Evolutionary conservation across 352 stramenopile species (phyloP), one percentile per base, ranked within the genome.

Genomic region (Globisporangium nagaii): DNA sequence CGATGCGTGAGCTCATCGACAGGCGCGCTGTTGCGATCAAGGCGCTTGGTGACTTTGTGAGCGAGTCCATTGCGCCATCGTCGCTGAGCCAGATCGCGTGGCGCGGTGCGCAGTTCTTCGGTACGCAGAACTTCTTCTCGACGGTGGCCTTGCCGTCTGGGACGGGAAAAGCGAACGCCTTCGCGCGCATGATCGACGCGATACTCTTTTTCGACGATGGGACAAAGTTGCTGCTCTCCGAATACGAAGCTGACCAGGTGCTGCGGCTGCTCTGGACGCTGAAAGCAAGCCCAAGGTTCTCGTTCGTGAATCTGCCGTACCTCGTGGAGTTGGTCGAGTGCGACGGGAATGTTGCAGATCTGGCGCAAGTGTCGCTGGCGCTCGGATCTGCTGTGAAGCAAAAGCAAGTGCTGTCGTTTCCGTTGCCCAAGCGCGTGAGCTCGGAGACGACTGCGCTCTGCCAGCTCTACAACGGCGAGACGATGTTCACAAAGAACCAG

Each of bases 111-210:
- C 52, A 56, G 0, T 20, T 86, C 1, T 80, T 63, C 20, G 70
- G 66, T 15, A 80, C 73, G 1, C 31, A 37, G 4, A 86, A 85
- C 53, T 84, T 86, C 47, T 84, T 73, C n/a, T 36, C 35, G 30
- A 71, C 66, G 0, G 55, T 69, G 0, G 35, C 27, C 11, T 15
- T 48, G 4, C 40, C 37, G 13, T 34, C 20, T 17, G 1, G 2
- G 17, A 22, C 28, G 9, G 17, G 42, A 13, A 9, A 27, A 7
- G 8, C 69, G 58, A 65, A 66, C 20, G 53, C 61, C 3, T 72
- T 68, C 24, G 3, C 62, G 8, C 73, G 74, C 11, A 34, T 75
- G 31, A 60, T 71, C 44, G 68, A 84, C 37, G 53, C 58, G 10
- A 30, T 79, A 4, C 45, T 86, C 15, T 24, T 77, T 2, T 84